Evolutionary conservation across 1,139 yeast species (phyloP).

Genomic region (Sugiyamaella novakii): DNA sequence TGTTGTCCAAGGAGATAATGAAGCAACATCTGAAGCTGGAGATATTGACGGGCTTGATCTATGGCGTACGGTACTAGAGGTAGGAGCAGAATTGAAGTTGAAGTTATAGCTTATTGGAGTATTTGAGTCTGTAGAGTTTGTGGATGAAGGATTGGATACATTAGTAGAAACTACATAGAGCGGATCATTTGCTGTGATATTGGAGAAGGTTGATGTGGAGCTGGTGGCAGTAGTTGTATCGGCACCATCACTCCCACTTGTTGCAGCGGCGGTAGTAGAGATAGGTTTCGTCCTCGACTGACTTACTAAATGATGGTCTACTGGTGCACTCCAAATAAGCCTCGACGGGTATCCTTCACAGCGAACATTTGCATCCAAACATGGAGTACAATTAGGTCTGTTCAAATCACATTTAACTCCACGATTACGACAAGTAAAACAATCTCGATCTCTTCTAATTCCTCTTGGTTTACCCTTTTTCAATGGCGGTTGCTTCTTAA

Average conservation of each 20-base stretch:
- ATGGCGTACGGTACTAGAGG: neutral
- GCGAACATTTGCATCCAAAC: constrained; percentile 26
- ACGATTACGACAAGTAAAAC: constrained; percentile 32
- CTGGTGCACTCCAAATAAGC: constrained; percentile 27
- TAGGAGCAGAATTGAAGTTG: neutral
- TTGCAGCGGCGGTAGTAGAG: neutral
- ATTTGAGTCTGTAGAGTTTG: neutral
- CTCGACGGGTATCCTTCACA: constrained; percentile 34
- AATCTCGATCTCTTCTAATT: constrained; percentile 32
- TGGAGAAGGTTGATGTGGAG: neutral
- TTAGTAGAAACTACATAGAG: neutral
- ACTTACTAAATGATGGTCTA: constrained; percentile 8
- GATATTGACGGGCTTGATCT: constrained; percentile 9
- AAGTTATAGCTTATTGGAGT: neutral
- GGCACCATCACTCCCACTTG: neutral
- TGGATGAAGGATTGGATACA: neutral
- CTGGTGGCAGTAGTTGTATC: neutral
- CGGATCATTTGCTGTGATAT: neutral
- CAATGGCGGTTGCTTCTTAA: constrained; percentile 9
- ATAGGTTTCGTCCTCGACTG: neutral
- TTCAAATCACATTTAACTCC: constrained; percentile 34
- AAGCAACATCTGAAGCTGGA: neutral
- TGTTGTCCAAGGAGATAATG: neutral
- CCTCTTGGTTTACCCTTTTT: constrained; percentile 34
- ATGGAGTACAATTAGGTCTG: constrained; percentile 31